Base-by-base conservation (phyloP, 2,329 filamentous ascomycete genomes). In the Cylindrodendrum hubeiense region DNA sequence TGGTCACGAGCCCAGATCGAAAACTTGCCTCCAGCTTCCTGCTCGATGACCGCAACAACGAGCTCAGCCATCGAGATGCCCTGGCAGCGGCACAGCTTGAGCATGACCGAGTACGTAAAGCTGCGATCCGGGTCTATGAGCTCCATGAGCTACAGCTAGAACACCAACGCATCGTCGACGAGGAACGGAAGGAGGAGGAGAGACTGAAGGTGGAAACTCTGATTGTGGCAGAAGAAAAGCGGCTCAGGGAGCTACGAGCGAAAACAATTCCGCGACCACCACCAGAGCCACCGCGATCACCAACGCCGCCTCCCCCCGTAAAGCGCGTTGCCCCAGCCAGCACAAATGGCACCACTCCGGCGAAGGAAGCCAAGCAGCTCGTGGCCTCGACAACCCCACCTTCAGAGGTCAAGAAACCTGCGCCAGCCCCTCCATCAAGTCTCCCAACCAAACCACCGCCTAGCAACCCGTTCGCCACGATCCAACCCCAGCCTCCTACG, bases 21-120 rank as follows among this genome's bases (percentile, higher is more conserved):
- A 71, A 80, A 9, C 87, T 87, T 65, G 83, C 89, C 44, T 85
- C 89, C 22, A 85, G 83, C 24, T 86, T 93, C 28, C 90, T 94
- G 63, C 82, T 83, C 43, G 86, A 89, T 55, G 84, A 87, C 33
- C 85, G 87, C 37, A 89, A 92, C 67, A 87, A 86, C 34, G 89
- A 90, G 74, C 82, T 86, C 53, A 84, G 83, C 60, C 91, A 93
- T 75, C 85, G 86, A 63, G 86, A 89, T 70, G 91, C 91, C 15
- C 85, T 95, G 17, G 87, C 87, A 49, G 86, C 87, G 50, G 91
- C 91, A 4, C 88, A 88, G 52, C 83, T 84, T 15, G 87, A 91
- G 73, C 92, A 94, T 76, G 87, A 92, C 39, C 85, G 87, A 28
- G 86, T 95, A 12, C 85, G 86, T 28, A 79, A 84, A 58, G 79